These are phyloP conservation scores for Haberlea rhodopensis DNA, from an alignment of 257 asterid genomes.

Conservation along the genomic window DNA sequence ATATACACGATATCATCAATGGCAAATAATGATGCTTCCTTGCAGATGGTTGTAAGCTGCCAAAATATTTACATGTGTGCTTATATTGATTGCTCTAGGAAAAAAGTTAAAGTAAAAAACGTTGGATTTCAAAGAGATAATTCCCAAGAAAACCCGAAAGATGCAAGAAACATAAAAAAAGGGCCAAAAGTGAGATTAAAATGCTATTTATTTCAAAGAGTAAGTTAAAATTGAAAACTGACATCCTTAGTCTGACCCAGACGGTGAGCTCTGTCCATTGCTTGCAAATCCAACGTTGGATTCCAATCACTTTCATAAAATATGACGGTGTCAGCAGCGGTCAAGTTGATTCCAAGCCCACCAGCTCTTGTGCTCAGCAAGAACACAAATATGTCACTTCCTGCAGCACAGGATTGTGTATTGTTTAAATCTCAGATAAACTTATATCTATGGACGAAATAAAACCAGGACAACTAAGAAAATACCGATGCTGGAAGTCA, in stretches of 20 bases:
- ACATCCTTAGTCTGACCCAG: slow-evolving; percentile 96
- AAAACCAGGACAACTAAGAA: slow-evolving; percentile 21
- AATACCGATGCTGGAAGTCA: slow-evolving; percentile 94
- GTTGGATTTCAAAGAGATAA: too few relatives aligned
- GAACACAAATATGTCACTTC: slow-evolving; percentile 90
- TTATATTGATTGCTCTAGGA: too few relatives aligned
- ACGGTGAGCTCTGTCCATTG: slow-evolving; percentile 98
- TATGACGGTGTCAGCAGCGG: slow-evolving; percentile 97
- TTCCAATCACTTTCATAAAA: slow-evolving; percentile 99
- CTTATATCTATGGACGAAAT: not conserved
- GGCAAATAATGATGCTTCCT: slow-evolving; percentile 4
- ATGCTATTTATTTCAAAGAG: slow-evolving; percentile 14
- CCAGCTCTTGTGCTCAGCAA: slow-evolving; percentile 98
- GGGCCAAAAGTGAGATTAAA: not conserved
- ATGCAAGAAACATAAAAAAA: not conserved
- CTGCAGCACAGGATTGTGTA: slow-evolving; percentile 33
- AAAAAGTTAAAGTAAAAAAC: too few relatives aligned
- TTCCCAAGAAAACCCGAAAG: too few relatives aligned
- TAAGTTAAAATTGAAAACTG: slow-evolving; percentile 29
- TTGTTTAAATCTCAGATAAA: slow-evolving; percentile 15
- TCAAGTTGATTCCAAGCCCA: slow-evolving; percentile 96
- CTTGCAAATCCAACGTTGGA: slow-evolving; percentile 95
- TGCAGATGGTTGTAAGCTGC: too few relatives aligned
- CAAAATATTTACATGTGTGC: too few relatives aligned
- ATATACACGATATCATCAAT: not conserved